Base-by-base conservation (phyloP, 2,329 filamentous ascomycete genomes). In the Boeremia exigua region DNA sequence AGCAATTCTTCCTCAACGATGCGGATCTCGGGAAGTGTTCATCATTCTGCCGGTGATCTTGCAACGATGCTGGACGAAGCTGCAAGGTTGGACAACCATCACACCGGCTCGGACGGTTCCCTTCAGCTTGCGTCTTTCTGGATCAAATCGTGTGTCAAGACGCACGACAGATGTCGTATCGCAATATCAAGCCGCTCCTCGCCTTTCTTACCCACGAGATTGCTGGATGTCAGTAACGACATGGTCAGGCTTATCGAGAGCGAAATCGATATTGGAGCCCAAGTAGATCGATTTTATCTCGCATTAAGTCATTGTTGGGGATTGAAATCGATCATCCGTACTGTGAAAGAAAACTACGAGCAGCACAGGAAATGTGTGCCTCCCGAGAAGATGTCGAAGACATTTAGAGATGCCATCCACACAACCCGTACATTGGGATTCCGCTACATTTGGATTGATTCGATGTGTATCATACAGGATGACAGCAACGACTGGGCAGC, bases 251-350 rank as follows among this genome's bases (percentile, higher is more conserved):
- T 45, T 8, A 9, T 34, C 8, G 14, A 34, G n/a, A 45, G 25
- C 10, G 30, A 29, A 34, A 12, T 9, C 5, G 23, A 36, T 10
- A 10, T 34, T 5, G 14, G 17, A n/a, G n/a, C 50, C 6, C 11
- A 12, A 15, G 11, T 38, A 4, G 58, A 61, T 14, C 55, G 58
- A 23, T 44, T 28, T 32, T 67, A 63, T 32, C 27, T 67, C 8
- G 56, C 62, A 6, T 57, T 70, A 9, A 67, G 63, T 25, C 63
- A 70, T 45, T 68, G 67, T 36, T 70, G 66, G 67, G 67, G 67
- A 0, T 8, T 66, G 3, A 30, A 23, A 4, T 33, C 37, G 8
- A 48, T 69, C 27, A 65, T 68, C 17, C 53, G 53, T 15, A 70
- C 66, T 0, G 39, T 62, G 11, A 56, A 54, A n/a, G 36, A 30